phyloP scores from a whole-genome alignment of 768 basidiomycete species.

The Lyophyllum shimeji region DNA sequence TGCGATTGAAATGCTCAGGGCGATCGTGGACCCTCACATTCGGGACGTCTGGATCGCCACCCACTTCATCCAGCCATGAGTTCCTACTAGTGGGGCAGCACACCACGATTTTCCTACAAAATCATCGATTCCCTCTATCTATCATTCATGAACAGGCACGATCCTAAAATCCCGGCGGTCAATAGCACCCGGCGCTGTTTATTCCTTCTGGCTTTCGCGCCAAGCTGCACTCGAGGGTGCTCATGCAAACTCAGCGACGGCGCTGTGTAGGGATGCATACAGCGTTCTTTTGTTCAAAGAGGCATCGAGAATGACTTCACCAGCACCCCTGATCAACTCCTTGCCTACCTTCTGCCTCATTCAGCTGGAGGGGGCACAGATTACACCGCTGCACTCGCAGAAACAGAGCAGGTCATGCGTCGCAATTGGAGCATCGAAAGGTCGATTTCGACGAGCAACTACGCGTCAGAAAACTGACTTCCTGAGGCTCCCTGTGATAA shows the following conservation, averaged over 20 bases:
- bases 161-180: too few species aligned
- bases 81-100: too few species aligned
- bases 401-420: slow-evolving; percentile 38
- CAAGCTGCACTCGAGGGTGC: slow-evolving; percentile 30
- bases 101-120: too few species aligned
- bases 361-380: slow-evolving; percentile 38
- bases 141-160: too few species aligned
- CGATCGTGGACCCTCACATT: too few species aligned
- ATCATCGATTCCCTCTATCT: too few species aligned
- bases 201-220: slow-evolving; percentile 60
- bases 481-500: slow-evolving; percentile 45
- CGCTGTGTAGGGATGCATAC: slow-evolving; percentile 49
- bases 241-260: slow-evolving; percentile 17
- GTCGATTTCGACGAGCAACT: slow-evolving; percentile 20
- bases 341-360: slow-evolving; percentile 35
- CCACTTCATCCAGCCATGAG: too few species aligned
- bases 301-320: slow-evolving; percentile 45
- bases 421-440: slow-evolving; percentile 50
- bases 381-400: slow-evolving; percentile 38
- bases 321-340: slow-evolving; percentile 43
- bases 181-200: slow-evolving; percentile 63
- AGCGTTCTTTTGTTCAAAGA: slow-evolving; percentile 49
- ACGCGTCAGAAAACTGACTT: neutral
- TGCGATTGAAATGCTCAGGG: too few species aligned
- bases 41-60: too few species aligned